A percentile compares a stretch with the other conserved stretches of the same genome.
phyloP scores from a whole-genome alignment of 2,329 filamentous ascomycete species.

The Kalaharituber pfeilii region DNA sequence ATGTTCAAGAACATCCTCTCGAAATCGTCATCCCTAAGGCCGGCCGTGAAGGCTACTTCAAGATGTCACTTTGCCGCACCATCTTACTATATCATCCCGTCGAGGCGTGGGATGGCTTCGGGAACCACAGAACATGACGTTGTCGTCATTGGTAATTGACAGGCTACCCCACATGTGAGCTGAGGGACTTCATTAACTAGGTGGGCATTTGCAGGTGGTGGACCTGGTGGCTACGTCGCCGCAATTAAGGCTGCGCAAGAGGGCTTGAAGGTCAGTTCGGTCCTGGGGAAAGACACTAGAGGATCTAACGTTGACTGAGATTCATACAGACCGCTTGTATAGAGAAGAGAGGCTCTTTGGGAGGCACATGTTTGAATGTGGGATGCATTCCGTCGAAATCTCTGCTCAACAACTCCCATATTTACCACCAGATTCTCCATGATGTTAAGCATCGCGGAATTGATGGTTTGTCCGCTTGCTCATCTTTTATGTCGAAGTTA shows the following conservation, averaged over 20 bases:
- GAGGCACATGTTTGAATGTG: conserved; percentile 95
- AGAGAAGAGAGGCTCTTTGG: conserved; percentile 89
- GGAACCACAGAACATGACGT: conserved; percentile 69
- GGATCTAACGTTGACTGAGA: no score
- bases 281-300: not conserved
- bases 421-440: conserved; percentile 93
- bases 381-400: conserved; percentile 99
- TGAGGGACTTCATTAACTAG: conserved; percentile 9
- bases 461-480: conserved; percentile 34
- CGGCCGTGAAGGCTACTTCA: not conserved
- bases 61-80: conserved; percentile 5
- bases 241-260: conserved; percentile 98
- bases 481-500: no score
- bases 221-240: conserved; percentile 95
- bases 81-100: conserved; percentile 14
- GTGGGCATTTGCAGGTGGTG: conserved; percentile 47
- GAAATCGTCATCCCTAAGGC: not conserved
- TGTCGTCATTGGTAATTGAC: conserved; percentile 55
- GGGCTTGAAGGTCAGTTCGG: conserved; percentile 64
- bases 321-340: conserved; percentile 75
- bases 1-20: not conserved
- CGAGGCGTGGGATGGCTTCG: conserved; percentile 15
- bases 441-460: conserved; percentile 96
- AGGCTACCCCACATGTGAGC: no score
- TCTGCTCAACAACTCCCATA: conserved; percentile 96